Evolutionary conservation across 2,329 filamentous ascomycete species (phyloP), one percentile per base, ranked within the genome.

Genomic region (Ascochyta fabae): DNA sequence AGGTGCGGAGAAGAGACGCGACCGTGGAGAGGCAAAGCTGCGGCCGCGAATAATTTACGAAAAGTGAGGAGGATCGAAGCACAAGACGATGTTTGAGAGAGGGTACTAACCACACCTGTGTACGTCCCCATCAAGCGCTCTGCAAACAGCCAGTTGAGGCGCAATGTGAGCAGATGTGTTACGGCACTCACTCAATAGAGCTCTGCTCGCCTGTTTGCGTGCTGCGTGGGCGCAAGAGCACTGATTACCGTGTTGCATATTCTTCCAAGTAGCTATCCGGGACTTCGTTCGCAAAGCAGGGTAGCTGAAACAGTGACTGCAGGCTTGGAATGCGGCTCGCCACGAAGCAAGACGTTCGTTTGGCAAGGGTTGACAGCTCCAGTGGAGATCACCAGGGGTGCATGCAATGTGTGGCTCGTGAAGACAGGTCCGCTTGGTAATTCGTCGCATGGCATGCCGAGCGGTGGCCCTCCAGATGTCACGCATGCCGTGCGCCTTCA

Each of bases 141-240:
- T 68, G 63, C 58, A 68, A 62, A 62, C 23, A 53, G 51, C 61
- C 55, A 45, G 33, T 59, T 67, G 48, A 42, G 58, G 62, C 55
- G 45, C 43, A 49, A 47, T 56, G 33, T 58, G 55, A 59, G 49
- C 50, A 39, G 51, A 42, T 64, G 71, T 74, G 54, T 59, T 55
- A 74, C 72, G 50, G 33, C 24, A 33, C 54, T 60, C 49, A 58
- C 67, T 67, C 48, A 59, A 73, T 62, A 42, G 55, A 67, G 69
- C 29, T 24, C 42, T 54, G 54, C 53, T 62, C 60, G 63, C 63
- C 65, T 65, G 60, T 64, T 62, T 61, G 60, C 69, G 68, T 71
- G 67, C 58, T 67, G 61, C 68, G 64, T 68, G 65, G 69, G 70
- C 71, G 68, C 57, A 66, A 56, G 54, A 58, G 59, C 60, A 61